Evolutionary conservation across 108 stramenopile species (phyloP).

Genomic region (Cyclostephanos invisitatus): DNA sequence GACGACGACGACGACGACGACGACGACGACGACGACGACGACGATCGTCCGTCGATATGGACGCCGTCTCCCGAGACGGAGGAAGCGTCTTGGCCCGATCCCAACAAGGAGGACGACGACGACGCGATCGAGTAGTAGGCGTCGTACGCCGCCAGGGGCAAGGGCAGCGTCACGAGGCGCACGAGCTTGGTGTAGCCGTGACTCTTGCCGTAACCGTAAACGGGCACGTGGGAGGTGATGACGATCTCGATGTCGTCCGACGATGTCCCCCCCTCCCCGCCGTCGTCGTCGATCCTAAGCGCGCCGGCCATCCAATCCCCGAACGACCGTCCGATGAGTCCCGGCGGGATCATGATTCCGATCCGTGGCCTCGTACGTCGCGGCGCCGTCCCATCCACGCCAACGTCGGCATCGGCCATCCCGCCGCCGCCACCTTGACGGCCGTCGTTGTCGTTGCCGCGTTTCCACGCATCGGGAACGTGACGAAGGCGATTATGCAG

Average conservation of each 20-base stretch:
- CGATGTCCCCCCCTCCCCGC: slow-evolving; percentile 6
- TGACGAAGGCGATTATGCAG: too few species aligned
- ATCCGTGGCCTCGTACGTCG: slow-evolving; percentile 28
- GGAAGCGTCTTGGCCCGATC: too few species aligned
- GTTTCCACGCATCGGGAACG: slow-evolving; percentile 12
- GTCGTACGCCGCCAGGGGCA: slow-evolving; percentile 55
- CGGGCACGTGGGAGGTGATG: slow-evolving; percentile 68
- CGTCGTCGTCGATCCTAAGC: neutral
- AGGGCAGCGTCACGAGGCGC: slow-evolving; percentile 61
- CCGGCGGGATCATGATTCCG: slow-evolving; percentile 41
- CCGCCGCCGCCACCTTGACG: neutral
- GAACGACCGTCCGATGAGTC: slow-evolving; percentile 17
- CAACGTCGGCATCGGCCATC: neutral
- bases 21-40: neutral
- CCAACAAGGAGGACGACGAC: neutral
- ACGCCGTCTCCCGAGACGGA: neutral
- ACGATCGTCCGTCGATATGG: too few species aligned
- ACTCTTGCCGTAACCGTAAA: slow-evolving; percentile 91
- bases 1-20: neutral
- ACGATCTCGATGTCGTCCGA: slow-evolving; percentile 54
- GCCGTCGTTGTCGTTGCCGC: neutral
- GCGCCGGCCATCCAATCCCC: slow-evolving; percentile 16
- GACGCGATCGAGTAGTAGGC: slow-evolving; percentile 12
- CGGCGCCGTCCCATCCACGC: neutral
- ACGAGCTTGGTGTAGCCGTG: slow-evolving; percentile 83